Evolutionary conservation across 768 basidiomycete genomes (phyloP).

Genomic region (Termitomyces titanicus): DNA sequence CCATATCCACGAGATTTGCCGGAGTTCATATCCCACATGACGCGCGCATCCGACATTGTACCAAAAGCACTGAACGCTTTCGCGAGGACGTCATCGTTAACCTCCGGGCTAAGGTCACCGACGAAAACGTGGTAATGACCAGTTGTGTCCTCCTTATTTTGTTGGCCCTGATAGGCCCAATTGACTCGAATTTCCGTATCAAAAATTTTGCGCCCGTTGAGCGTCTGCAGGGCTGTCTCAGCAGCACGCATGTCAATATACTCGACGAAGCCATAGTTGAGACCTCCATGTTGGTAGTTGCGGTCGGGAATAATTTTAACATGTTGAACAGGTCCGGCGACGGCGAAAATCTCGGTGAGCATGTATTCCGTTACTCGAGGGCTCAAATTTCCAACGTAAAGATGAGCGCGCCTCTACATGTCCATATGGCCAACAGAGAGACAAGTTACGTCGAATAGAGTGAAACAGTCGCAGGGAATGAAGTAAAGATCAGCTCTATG

Average conservation of each 20-base stretch:
- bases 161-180: conserved; percentile 98
- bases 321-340: conserved; percentile 95
- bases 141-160: conserved; percentile 98
- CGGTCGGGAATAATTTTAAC: conserved; percentile 99
- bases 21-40: conserved; percentile 99
- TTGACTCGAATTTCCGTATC: conserved; percentile 99
- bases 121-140: conserved; percentile 99
- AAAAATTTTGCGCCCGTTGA: conserved; percentile 99
- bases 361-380: conserved; percentile 99
- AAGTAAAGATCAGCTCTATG: conserved; percentile 29
- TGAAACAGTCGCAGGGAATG: conserved; percentile 19
- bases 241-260: conserved; percentile 99
- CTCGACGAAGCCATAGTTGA: conserved; percentile 99
- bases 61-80: conserved; percentile 99
- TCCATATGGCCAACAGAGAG: conserved; percentile 17
- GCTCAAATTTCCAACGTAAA: conserved; percentile 97
- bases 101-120: conserved; percentile 98
- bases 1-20: conserved; percentile 98
- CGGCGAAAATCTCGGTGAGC: conserved; percentile 96
- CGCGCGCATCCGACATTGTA: conserved; percentile 93
- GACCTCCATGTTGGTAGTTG: conserved; percentile 98
- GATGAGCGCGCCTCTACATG: conserved; percentile 83
- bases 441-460: conserved; percentile 22
- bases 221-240: conserved; percentile 96
- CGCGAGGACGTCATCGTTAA: conserved; percentile 93